phyloP scores from a whole-genome alignment of 2,329 filamentous ascomycete genomes.

The Pseudocercospora eumusae region DNA sequence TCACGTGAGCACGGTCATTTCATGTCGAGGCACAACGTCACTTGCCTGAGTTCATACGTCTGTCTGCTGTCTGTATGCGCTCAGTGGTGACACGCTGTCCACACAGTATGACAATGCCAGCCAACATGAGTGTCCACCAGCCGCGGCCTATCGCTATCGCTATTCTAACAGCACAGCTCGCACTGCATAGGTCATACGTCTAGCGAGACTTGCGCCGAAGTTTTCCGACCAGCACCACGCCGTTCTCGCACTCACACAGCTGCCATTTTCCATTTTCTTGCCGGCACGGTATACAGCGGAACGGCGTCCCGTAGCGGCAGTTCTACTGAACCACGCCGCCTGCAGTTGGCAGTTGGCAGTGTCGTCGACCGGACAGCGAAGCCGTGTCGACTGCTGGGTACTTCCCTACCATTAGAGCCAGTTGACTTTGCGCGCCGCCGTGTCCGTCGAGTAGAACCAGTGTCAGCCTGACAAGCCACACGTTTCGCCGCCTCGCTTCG shows the following conservation, averaged over 20 bases:
- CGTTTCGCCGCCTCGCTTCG: neutral
- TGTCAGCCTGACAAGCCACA: neutral
- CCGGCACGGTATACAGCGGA: neutral
- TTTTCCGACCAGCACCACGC: neutral
- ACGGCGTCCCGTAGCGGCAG: neutral
- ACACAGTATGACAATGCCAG: neutral
- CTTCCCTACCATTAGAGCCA: slow-evolving; percentile 15
- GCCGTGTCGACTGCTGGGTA: slow-evolving; percentile 19
- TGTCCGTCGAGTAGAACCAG: neutral
- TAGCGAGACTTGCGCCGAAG: neutral
- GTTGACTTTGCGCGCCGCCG: slow-evolving; percentile 8
- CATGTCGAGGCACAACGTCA: neutral
- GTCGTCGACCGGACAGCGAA: too few species aligned
- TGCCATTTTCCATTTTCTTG: too few species aligned
- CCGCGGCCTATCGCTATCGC: neutral
- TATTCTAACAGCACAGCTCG: neutral
- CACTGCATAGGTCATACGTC: too few species aligned
- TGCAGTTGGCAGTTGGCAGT: neutral
- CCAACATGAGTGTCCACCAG: neutral
- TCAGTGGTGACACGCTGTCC: neutral
- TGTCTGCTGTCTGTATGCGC: neutral
- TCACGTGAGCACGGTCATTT: neutral
- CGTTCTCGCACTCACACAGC: neutral
- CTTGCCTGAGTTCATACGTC: neutral
- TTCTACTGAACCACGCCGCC: slow-evolving; percentile 6